phyloP scores from a whole-genome alignment of 2,329 filamentous ascomycete species.

The Simplicillium sp. region DNA sequence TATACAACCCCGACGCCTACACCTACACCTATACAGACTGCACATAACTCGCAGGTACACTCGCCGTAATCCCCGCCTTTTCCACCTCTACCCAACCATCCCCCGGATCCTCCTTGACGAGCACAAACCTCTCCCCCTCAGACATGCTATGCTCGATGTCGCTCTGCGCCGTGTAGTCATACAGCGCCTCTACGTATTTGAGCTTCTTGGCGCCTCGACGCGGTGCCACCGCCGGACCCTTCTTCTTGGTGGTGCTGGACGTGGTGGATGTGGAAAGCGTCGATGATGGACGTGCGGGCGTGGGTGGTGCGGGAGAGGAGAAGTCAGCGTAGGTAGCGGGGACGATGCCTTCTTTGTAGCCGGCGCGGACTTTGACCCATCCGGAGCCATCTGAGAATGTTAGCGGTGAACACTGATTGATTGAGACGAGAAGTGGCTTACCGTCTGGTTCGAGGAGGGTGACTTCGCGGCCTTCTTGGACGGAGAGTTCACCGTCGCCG shows the following conservation, averaged over 20 bases:
- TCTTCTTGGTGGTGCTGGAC: slow-evolving; percentile 56
- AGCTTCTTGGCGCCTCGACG: slow-evolving; percentile 87
- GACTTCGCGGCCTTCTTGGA: slow-evolving; percentile 72
- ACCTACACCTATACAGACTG: slow-evolving; percentile 62
- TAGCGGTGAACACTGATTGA: slow-evolving; percentile 6
- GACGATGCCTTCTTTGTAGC: slow-evolving; percentile 73
- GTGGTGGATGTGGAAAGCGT: slow-evolving; percentile 63
- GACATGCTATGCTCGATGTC: slow-evolving; percentile 83
- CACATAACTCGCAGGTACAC: slow-evolving; percentile 90
- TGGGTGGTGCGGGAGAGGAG: slow-evolving; percentile 32
- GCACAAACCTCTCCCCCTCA: slow-evolving; percentile 85
- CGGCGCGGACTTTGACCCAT: slow-evolving; percentile 77
- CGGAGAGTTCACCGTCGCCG: slow-evolving; percentile 71
- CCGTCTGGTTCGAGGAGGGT: slow-evolving; percentile 77
- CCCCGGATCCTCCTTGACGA: slow-evolving; percentile 78
- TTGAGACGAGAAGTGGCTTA: slow-evolving; percentile 32
- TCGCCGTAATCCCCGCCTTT: slow-evolving; percentile 75
- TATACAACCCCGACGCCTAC: neutral
- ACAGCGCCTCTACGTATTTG: slow-evolving; percentile 85
- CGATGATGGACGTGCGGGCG: slow-evolving; percentile 56
- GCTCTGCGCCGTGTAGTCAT: slow-evolving; percentile 80
- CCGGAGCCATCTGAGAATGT: slow-evolving; percentile 70
- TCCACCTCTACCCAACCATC: slow-evolving; percentile 98
- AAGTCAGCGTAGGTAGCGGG: slow-evolving; percentile 79
- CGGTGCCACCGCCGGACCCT: slow-evolving; percentile 85